These are phyloP conservation scores for Pulveroboletus ravenelii DNA, from an alignment of 768 basidiomycete species.

Conservation along the genomic window DNA sequence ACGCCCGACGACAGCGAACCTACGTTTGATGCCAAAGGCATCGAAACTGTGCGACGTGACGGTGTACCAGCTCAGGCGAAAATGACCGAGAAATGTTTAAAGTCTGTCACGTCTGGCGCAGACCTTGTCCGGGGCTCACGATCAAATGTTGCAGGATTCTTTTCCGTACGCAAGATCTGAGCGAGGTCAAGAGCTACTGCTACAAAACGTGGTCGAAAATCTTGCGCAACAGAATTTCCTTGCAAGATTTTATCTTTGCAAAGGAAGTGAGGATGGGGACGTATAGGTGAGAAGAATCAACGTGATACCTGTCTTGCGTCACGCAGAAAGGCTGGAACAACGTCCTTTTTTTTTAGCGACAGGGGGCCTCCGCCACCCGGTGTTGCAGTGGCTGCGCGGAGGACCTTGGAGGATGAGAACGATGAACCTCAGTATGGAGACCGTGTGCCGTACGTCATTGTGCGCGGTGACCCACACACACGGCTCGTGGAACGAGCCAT, in stretches of 20 bases:
- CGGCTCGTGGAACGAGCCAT: conserved; percentile 73
- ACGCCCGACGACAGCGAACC: conserved; percentile 72
- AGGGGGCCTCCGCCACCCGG: conserved; percentile 88
- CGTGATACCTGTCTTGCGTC: neutral
- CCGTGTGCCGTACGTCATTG: conserved; percentile 87
- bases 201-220: conserved; percentile 80
- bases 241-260: conserved; percentile 94
- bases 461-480: conserved; percentile 53
- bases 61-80: conserved; percentile 88
- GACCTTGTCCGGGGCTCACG: neutral
- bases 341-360: conserved; percentile 46
- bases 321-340: neutral
- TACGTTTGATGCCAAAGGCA: conserved; percentile 92
- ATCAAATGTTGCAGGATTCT: conserved; percentile 58
- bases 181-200: conserved; percentile 85
- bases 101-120: conserved; percentile 44
- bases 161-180: conserved; percentile 87
- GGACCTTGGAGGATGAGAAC: conserved; percentile 67
- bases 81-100: conserved; percentile 86
- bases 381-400: conserved; percentile 76
- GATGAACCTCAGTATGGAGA: conserved; percentile 91
- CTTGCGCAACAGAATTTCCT: conserved; percentile 69
- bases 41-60: conserved; percentile 93
- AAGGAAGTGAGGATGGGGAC: conserved; percentile 93
- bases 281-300: conserved; percentile 57